phyloP scores from a whole-genome alignment of 2,329 filamentous ascomycete genomes.

The Arthrobotrys conoides region DNA sequence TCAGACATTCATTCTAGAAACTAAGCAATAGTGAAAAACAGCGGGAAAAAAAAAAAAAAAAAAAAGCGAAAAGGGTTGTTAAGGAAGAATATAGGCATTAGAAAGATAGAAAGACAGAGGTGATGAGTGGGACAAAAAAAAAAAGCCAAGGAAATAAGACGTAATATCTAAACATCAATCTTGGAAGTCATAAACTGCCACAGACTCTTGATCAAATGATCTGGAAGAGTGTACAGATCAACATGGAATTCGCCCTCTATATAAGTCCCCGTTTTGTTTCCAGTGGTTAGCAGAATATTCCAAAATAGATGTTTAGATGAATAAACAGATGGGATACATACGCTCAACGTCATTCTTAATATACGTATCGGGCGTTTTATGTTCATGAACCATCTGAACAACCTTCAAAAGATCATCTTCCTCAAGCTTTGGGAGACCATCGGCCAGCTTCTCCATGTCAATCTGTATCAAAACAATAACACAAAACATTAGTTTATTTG shows the following conservation, averaged over 20 bases:
- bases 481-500: neutral
- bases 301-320: neutral
- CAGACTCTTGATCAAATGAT: slow-evolving; percentile 88
- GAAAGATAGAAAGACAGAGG: neutral
- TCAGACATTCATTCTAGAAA: no score
- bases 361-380: slow-evolving; percentile 93
- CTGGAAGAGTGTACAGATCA: slow-evolving; percentile 96
- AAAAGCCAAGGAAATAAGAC: no score
- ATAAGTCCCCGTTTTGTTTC: neutral
- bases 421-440: slow-evolving; percentile 86
- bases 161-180: slow-evolving; percentile 62
- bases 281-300: neutral
- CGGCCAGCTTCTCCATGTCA: slow-evolving; percentile 97
- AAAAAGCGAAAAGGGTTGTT: no score
- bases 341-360: slow-evolving; percentile 97
- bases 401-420: slow-evolving; percentile 96
- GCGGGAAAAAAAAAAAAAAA: no score
- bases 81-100: no score
- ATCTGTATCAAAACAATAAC: slow-evolving; percentile 67
- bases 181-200: slow-evolving; percentile 83
- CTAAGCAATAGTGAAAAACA: no score
- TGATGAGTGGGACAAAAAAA: no score
- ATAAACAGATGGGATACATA: slow-evolving; percentile 68
- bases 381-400: slow-evolving; percentile 97
- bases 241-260: slow-evolving; percentile 96